Percentiles rank a stretch among this genome's conserved stretches.
These are phyloP conservation scores for Parmelia sp. DNA, from an alignment of 495 filamentous ascomycete genomes.

Conservation along the genomic window DNA sequence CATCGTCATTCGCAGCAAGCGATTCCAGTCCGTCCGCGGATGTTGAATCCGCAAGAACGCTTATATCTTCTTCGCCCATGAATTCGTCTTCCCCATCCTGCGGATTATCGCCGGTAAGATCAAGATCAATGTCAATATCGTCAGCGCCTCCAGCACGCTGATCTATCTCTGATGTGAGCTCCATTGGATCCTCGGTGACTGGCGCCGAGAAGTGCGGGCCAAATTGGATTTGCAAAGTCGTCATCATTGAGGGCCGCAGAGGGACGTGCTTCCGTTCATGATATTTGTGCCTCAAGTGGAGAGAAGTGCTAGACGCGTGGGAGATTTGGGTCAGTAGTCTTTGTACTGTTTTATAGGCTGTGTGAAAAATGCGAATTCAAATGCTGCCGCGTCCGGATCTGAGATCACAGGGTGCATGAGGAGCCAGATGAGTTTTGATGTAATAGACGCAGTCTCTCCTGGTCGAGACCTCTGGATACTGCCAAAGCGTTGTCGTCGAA, in stretches of 20 bases:
- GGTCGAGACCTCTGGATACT: background rate
- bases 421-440: no score
- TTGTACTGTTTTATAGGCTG: background rate
- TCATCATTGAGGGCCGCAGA: slow-evolving; percentile 13
- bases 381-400: background rate
- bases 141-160: slow-evolving; percentile 41
- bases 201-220: slow-evolving; percentile 3
- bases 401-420: background rate
- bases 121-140: slow-evolving; percentile 71
- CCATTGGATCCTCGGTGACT: slow-evolving; percentile 45
- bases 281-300: background rate
- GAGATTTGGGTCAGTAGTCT: background rate
- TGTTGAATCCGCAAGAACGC: slow-evolving; percentile 30
- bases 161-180: slow-evolving; percentile 40
- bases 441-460: background rate
- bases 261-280: background rate
- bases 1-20: slow-evolving; percentile 38
- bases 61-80: slow-evolving; percentile 48
- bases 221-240: slow-evolving; percentile 13
- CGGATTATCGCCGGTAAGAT: slow-evolving; percentile 51
- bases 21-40: slow-evolving; percentile 26
- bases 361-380: background rate
- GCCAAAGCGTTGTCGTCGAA: background rate
- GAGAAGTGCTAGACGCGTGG: background rate
- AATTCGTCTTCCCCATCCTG: slow-evolving; percentile 55